Evolutionary conservation across 768 basidiomycete species (phyloP), one percentile per base, ranked within the genome.

Genomic region (Ramaria rubella): DNA sequence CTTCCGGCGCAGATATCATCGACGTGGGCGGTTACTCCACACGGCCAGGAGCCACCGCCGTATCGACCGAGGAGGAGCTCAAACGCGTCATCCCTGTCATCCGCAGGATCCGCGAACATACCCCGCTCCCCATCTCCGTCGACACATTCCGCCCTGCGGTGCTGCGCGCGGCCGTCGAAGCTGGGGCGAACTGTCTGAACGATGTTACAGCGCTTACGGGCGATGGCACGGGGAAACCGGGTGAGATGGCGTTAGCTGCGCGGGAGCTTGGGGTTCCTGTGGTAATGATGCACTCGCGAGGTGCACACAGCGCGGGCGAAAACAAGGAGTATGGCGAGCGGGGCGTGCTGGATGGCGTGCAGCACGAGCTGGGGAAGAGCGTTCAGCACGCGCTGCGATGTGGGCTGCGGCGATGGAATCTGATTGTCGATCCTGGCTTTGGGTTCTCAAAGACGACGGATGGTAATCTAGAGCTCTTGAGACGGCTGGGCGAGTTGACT

Each of bases 1-100:
- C 68, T 0, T 73, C 73, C 1, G 86, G 87, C 1, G 86, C 88
- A 0, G 77, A 82, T 56, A 88, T 99, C 56, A 72, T 98, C 58
- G 96, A 99, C 68, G 77, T 98, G 19, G 95, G 96, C 0, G 96
- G 96, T 0, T 90, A 92, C 70, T 94, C 92, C 0, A 99, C 94
- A 0, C 81, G 93, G 11, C 96, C 95, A 0, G 79, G 83, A 1
- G 87, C 94, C 0, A 76, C 72, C 1, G 81, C 80, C 51, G 82
- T 95, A 38, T 74, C 78, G 0, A 60, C 74, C 0, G 77, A 83
- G 55, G 90, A 94, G 52, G 95, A 99, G 66, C 73, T 78, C 9
- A 49, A 69, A 1, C 77, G 95, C 1, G 87, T 94, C 14, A 75
- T 86, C 1, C 90, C 92, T 1, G 72, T 87, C 49, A 78, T 96